phyloP scores from a whole-genome alignment of 75 land plant genomes.

The Adiantum capillusveneris region DNA sequence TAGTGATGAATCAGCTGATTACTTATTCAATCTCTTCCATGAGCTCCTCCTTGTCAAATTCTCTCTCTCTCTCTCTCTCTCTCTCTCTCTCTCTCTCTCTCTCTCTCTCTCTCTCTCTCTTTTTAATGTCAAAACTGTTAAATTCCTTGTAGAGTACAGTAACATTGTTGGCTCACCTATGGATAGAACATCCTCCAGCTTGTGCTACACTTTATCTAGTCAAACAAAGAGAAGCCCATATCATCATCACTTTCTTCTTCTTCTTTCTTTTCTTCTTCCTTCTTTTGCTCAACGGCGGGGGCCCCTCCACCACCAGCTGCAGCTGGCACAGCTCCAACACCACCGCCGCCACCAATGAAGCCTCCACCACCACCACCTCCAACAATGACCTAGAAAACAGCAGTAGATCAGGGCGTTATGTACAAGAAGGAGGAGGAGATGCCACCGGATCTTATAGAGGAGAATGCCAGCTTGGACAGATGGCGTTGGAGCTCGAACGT shows the following conservation, averaged over 20 bases:
- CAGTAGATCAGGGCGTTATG: constrained; percentile 63
- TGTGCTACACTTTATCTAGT: too few species aligned
- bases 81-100: too few species aligned
- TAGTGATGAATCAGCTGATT: too few species aligned
- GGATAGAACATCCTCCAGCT: too few species aligned
- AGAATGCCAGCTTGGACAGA: constrained; percentile 38
- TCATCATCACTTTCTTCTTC: constrained; percentile 60
- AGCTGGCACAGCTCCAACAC: constrained; percentile 21
- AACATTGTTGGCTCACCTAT: too few species aligned
- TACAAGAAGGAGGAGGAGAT: constrained; percentile 60
- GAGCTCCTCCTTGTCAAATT: too few species aligned
- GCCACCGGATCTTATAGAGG: constrained; percentile 50
- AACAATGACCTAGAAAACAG: constrained; percentile 73
- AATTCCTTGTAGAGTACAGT: too few species aligned
- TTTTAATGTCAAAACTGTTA: too few species aligned
- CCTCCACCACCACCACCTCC: constrained; percentile 52
- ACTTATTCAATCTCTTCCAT: too few species aligned
- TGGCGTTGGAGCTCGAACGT: constrained; percentile 51
- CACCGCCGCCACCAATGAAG: constrained; percentile 15
- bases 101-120: too few species aligned
- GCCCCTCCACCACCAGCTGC: constrained; percentile 34
- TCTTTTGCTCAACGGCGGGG: constrained; percentile 31
- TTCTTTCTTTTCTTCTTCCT: constrained; percentile 54
- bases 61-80: too few species aligned
- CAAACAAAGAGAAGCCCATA: constrained; percentile 77